Evolutionary conservation across 352 stramenopile species (phyloP).

Genomic region (Globisporangium abappressorium): DNA sequence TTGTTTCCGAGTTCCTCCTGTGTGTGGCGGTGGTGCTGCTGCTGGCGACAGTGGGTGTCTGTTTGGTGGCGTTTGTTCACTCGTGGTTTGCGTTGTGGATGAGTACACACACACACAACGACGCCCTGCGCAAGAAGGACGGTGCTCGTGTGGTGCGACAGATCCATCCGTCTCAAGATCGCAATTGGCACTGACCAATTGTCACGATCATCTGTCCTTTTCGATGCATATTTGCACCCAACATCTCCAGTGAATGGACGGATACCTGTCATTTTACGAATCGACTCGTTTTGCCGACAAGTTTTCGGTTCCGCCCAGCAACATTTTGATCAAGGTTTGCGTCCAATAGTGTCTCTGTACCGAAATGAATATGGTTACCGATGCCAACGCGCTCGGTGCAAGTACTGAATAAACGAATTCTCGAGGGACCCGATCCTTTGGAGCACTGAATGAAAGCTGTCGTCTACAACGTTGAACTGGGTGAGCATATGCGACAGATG

Average conservation of each 20-base stretch:
- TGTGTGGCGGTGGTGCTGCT: not conserved
- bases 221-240: not conserved
- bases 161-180: not conserved
- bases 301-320: too few relatives aligned
- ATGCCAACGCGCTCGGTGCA: not conserved
- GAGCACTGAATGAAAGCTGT: too few relatives aligned
- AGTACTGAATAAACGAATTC: not conserved
- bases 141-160: not conserved
- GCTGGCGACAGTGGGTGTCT: not conserved
- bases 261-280: not conserved
- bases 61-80: not conserved
- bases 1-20: not conserved
- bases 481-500: too few relatives aligned
- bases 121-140: not conserved
- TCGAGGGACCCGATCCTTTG: too few relatives aligned
- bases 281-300: too few relatives aligned
- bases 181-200: not conserved
- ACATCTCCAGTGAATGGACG: not conserved
- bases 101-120: not conserved
- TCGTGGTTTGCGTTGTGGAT: not conserved
- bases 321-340: too few relatives aligned
- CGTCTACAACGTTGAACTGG: too few relatives aligned
- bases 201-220: not conserved
- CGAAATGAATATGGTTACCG: too few relatives aligned
- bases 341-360: too few relatives aligned